Evolutionary conservation across 805 yeast species (phyloP), one percentile per base, ranked within the genome.

Genomic region (Groenewaldozyma salmanticensis): DNA sequence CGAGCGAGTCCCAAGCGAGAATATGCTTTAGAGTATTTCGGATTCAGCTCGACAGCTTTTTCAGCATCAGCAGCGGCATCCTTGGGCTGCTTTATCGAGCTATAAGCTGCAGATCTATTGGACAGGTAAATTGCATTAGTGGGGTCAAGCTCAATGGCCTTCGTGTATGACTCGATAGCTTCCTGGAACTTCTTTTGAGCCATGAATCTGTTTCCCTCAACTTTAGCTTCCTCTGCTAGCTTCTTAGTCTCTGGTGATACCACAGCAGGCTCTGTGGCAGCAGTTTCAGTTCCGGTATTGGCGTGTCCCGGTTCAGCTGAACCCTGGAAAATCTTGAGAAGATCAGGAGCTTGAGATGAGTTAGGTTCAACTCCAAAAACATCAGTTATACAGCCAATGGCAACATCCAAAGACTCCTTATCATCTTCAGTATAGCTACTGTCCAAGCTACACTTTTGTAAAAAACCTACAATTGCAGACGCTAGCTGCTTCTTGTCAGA

Each of bases 91-190:
- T 76, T 72, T 22, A 74, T 55, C 4, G 95, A 84, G 7, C 95
- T 82, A 63, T 83, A 78, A 2, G 97, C 97, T 33, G 98, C 98
- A 11, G 98, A 97, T 58, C 98, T 78, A 66, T 92, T 92, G 27
- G 97, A 87, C 47, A 74, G 75, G 62, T 80, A 92, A 17, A 92
- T 84, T 15, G 88, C 87, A 59, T 86, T 87, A 15, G 70, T 61
- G 42, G 87, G 77, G 49, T 77, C 70, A 46, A 79, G 62, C 19
- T 64, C 75, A 51, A 92, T 75, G 7, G 97, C 97, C 41, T 75
- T 77, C 5, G 94, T 73, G 64, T 92, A 92, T 50, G 79, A 76
- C 19, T 70, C 73, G 40, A 86, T 71, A 3, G 98, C 97, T 31
- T 61, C 67, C 13, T 67, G 68, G 57, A 73, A 90, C 52, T 87